Evolutionary conservation across 768 basidiomycete genomes (phyloP), one percentile per base, ranked within the genome.

Genomic region (Mycena vitilis): DNA sequence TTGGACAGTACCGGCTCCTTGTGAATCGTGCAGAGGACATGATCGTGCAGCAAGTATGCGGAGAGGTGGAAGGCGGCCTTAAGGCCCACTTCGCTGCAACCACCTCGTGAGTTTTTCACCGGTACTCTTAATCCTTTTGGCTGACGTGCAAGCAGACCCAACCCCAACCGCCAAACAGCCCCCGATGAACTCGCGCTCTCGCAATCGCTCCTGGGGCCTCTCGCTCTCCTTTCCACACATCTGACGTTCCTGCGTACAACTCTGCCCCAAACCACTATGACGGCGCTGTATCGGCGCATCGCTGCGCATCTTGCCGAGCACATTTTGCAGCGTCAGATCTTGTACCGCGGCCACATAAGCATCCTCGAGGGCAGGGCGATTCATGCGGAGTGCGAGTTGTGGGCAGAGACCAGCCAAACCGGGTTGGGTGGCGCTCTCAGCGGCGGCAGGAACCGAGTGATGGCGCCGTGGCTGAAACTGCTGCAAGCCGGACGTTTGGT

Each of bases 211-310:
- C 79, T 96, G 38, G 83, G 86, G 0, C 91, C 95, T 0, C 84
- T 99, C 48, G 89, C 95, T 1, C 84, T 93, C 37, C 84, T 96
- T 30, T 94, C 96, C 13, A 87, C 94, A 2, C 91, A 96, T 69
- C 84, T 99, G 37, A 79, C 84, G 8, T 89, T 89, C 74, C 81
- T 99, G 62, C 85, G 87, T 4, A 79, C 81, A 34, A 87, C 86
- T 1, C 85, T 97, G 30, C 90, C 96, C 0, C 81, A 82, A 30
- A 75, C 86, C 0, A 82, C 82, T 0, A 79, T 90, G 53, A 89
- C 88, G 2, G 76, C 81, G 12, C 77, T 97, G 23, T 99, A 98
- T 77, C 86, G 95, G 40, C 87, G 87, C 37, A 89, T 92, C 68
- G 88, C 91, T 23, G 80, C 88, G 10, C 87, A 88, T 44, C 75